A percentile compares a stretch with the other conserved stretches of the same genome.
phyloP scores from a whole-genome alignment of 768 basidiomycete species.

The Agaricus bisporus region DNA sequence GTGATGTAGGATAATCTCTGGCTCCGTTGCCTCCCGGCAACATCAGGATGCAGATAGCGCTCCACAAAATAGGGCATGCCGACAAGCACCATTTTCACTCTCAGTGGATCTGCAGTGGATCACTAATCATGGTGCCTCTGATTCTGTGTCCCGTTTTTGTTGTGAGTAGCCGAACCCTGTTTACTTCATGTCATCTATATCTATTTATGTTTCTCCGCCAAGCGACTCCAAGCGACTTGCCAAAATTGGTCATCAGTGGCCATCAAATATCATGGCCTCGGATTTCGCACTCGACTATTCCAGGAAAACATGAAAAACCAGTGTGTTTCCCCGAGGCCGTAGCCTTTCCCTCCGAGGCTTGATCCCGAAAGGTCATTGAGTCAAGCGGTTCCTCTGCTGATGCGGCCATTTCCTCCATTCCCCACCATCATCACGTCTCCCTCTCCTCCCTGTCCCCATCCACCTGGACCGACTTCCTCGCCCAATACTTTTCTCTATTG shows the following conservation, averaged over 20 bases:
- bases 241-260: background rate
- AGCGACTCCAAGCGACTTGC: background rate
- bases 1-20: too few species aligned
- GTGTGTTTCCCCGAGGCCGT: constrained; percentile 5
- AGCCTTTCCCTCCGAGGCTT: constrained; percentile 8
- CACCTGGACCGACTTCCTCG: background rate
- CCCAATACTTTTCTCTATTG: background rate
- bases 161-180: constrained; percentile 2
- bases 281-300: constrained; percentile 3
- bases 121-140: too few species aligned
- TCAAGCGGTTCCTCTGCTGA: background rate
- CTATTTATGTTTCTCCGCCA: constrained; percentile 6
- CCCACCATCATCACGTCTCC: background rate
- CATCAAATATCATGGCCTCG: constrained; percentile 11
- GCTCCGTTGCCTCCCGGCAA: too few species aligned
- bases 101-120: too few species aligned
- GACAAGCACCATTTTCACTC: too few species aligned
- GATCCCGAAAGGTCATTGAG: constrained; percentile 4
- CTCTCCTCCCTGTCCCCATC: background rate
- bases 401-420: background rate
- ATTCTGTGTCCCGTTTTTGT: background rate
- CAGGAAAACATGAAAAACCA: constrained; percentile 9
- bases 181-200: background rate
- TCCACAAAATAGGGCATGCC: too few species aligned
- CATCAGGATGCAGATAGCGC: too few species aligned